Evolutionary conservation across 1,284 basidiomycete genomes (phyloP), one percentile per base, ranked within the genome.

Genomic region (Rhodotorula mucilaginosa): DNA sequence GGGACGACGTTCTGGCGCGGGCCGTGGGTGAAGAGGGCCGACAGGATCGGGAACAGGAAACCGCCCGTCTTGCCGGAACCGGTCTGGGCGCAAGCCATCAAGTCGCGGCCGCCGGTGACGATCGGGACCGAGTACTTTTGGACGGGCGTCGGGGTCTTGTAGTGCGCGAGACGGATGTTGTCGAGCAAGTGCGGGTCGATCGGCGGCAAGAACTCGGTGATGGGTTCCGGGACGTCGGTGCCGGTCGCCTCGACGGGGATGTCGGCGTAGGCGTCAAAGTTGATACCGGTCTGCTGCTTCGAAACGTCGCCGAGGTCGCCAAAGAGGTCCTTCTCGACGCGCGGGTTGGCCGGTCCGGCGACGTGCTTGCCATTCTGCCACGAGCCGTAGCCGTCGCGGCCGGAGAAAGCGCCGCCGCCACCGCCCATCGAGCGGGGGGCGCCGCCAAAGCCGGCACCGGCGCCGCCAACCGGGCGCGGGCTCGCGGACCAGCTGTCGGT

Each of bases 51-150:
- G 87, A 99, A 99, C 74, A 99, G 87, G 87, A 99, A 99, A 81
- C 96, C 96, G 80, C 88, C 96, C 61, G 97, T 99, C 86, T 99
- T 99, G 77, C 96, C 96, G 81, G 97, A 99, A 85, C 96, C 96
- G 79, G 97, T 99, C 90, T 95, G 96, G 80, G 96, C 96, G 84
- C 96, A 98, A 77, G 96, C 96, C 96, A 99, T 99, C 82, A 99
- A 86, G 84, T 99, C 96, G 82, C 95, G 85, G 66, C 84, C 88
- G 77, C 85, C 88, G 74, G 92, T 92, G 78, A 99, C 93, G 80
- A 99, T 99, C 81, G 96, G 97, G 80, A 99, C 92, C 78, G 97
- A 99, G 84, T 98, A 97, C 86, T 99, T 99, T 87, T 99, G 97
- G 76, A 99, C 97, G 39, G 96, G 96, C 65, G 96, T 99, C 29